Percentiles rank a stretch among this genome's conserved stretches.
Conservation (phyloP, 441 rosid genomes). For the Sinapis alba region DNA sequence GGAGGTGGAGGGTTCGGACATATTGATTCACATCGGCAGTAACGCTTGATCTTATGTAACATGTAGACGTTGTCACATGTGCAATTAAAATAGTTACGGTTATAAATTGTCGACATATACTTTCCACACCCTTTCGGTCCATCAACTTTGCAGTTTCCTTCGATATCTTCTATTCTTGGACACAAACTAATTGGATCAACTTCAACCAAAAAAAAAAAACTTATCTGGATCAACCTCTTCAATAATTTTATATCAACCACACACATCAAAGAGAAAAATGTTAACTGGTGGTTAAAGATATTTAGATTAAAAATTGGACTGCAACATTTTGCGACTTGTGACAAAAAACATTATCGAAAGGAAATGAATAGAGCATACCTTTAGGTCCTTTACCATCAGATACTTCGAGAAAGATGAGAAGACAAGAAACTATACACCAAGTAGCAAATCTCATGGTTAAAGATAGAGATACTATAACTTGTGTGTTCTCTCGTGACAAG, state of each 20-base stretch:
- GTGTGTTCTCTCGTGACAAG: background rate
- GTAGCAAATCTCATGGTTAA: conserved; percentile 21
- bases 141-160: background rate
- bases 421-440: conserved; percentile 5
- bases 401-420: conserved; percentile 7
- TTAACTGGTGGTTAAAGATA: background rate
- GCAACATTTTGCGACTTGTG: background rate
- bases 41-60: conserved; percentile 24
- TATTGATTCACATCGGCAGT: background rate
- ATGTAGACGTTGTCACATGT: conserved; percentile 15
- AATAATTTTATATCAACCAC: conserved; percentile 1
- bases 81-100: background rate
- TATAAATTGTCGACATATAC: conserved; percentile 1
- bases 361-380: background rate
- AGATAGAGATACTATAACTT: background rate
- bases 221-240: background rate
- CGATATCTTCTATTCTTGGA: conserved; percentile 17
- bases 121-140: conserved; percentile 12
- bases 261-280: background rate
- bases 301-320: background rate
- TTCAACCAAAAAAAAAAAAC: background rate
- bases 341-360: background rate
- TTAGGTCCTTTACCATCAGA: background rate
- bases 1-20: background rate
- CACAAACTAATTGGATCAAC: background rate